A percentile compares a stretch with the other conserved stretches of the same genome.
Evolutionary conservation across 1,139 yeast genomes (phyloP).

Genomic region (Sugiyamaella pinicola): DNA sequence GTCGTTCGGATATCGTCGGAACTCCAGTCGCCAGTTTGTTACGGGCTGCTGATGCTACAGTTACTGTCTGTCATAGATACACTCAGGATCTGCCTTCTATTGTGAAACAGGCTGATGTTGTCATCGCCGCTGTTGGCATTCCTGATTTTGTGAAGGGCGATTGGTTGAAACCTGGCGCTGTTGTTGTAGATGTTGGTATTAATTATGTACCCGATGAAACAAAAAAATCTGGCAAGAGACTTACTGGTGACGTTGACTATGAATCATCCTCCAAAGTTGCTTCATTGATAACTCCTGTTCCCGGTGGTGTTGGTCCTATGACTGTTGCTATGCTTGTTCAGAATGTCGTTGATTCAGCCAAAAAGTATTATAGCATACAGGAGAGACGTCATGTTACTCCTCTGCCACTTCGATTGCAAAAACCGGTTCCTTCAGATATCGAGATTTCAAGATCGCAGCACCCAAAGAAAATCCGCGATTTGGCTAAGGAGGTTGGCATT

Average conservation of each 20-base stretch:
- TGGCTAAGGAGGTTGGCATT: constrained; percentile 86
- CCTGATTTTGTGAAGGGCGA: constrained; percentile 83
- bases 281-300: constrained; percentile 87
- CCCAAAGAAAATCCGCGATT: constrained; percentile 80
- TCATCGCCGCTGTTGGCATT: constrained; percentile 88
- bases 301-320: constrained; percentile 99
- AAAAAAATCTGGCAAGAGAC: constrained; percentile 78
- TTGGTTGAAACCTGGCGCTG: constrained; percentile 83
- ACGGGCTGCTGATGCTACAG: constrained; percentile 79
- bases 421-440: constrained; percentile 81
- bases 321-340: constrained; percentile 94
- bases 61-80: constrained; percentile 81
- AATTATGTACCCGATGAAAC: constrained; percentile 78
- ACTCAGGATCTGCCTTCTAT: constrained; percentile 64
- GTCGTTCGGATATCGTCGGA: constrained; percentile 96
- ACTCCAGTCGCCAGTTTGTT: constrained; percentile 85
- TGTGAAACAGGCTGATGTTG: constrained; percentile 79
- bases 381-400: constrained; percentile 49
- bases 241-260: constrained; percentile 94
- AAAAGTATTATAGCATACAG: constrained; percentile 45
- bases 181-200: constrained; percentile 95
- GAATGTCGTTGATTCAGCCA: constrained; percentile 84
- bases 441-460: constrained; percentile 88
- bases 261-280: constrained; percentile 68
- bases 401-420: constrained; percentile 44